phyloP scores from a whole-genome alignment of 768 basidiomycete genomes.

The Leccinum sublutescens region DNA sequence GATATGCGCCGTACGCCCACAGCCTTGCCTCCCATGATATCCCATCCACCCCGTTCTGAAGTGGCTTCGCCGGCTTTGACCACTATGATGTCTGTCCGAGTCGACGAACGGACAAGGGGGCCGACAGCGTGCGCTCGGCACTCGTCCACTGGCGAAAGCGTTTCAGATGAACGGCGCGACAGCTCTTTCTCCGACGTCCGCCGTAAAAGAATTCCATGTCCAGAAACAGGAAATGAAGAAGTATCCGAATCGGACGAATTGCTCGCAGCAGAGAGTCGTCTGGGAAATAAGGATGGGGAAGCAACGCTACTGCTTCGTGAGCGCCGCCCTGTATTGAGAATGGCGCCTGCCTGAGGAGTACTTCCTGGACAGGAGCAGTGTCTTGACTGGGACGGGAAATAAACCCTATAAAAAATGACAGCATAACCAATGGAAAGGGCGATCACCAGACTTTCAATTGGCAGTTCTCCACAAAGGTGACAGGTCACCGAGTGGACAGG shows the following conservation, averaged over 20 bases:
- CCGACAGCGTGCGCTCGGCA: constrained; percentile 30
- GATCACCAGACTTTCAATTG: constrained; percentile 62
- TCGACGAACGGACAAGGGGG: constrained; percentile 36
- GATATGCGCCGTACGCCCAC: constrained; percentile 72
- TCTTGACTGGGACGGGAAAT: constrained; percentile 53
- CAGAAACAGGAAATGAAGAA: constrained; percentile 73
- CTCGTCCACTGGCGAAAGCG: constrained; percentile 38
- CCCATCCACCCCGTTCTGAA: constrained; percentile 82
- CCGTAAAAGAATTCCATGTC: constrained; percentile 74
- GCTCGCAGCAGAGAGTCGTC: constrained; percentile 45
- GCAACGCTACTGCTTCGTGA: constrained; percentile 64
- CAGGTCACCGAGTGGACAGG: constrained; percentile 58
- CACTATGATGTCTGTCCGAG: constrained; percentile 51
- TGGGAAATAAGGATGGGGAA: constrained; percentile 45
- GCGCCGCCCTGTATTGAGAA: constrained; percentile 48
- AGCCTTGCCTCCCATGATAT: constrained; percentile 50
- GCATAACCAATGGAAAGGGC: constrained; percentile 64
- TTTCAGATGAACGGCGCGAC: constrained; percentile 49
- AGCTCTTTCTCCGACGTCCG: constrained; percentile 69
- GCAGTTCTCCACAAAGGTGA: constrained; percentile 65
- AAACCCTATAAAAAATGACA: constrained; percentile 65
- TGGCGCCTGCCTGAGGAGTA: constrained; percentile 43
- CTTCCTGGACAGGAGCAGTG: constrained; percentile 66
- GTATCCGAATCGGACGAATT: constrained; percentile 40
- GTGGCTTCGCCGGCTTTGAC: constrained; percentile 52